Base-by-base conservation (phyloP, 371 early-diverging fungal species). In the Mortierella sp. region DNA sequence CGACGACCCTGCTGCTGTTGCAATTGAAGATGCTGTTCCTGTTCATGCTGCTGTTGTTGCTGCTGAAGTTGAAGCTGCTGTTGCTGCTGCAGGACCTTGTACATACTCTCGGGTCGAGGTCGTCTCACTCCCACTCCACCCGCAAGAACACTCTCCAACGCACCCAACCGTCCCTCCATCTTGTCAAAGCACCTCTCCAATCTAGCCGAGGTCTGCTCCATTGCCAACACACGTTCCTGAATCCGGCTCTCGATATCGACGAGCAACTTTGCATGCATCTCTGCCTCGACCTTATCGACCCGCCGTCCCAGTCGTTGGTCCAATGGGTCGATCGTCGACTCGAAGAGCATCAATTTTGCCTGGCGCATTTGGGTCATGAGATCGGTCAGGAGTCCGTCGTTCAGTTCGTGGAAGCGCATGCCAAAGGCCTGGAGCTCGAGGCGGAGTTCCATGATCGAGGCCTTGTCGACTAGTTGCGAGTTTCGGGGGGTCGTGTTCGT, bases 211-310 rank as follows among this genome's bases (percentile, higher is more conserved):
- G 71, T 79, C 44, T 72, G 76, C 14, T 79, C 80, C 80, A 79
- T 75, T 5, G 80, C 80, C 29, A 58, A 39, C 16, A 79, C 80
- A 29, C 80, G 75, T 22, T 79, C 80, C 43, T 79, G 80, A 52
- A 79, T 75, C 41, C 80, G 26, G 22, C 39, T 64, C 24, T 79
- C 80, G 43, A 79, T 79, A 13, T 72, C 80, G 2, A 37, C 48
- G 58, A 79, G 47, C 24, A 75, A 31, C 26, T 44, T 61, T 4
- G 76, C 69, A 34, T 79, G 80, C 66, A 71, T 67, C 69, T 79
- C 80, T 0, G 76, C 68, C 37, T 79, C 80, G 29, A 71, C 75
- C 66, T 48, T 66, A 48, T 79, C 75, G 0, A 68, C 64, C 1
- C 74, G 14, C 41, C 37, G 41, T 2, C 77, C 71, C 2, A 72